Evolutionary conservation across 352 stramenopile species (phyloP), one percentile per base, ranked within the genome.

Genomic region (Pelagophyceae sp.): DNA sequence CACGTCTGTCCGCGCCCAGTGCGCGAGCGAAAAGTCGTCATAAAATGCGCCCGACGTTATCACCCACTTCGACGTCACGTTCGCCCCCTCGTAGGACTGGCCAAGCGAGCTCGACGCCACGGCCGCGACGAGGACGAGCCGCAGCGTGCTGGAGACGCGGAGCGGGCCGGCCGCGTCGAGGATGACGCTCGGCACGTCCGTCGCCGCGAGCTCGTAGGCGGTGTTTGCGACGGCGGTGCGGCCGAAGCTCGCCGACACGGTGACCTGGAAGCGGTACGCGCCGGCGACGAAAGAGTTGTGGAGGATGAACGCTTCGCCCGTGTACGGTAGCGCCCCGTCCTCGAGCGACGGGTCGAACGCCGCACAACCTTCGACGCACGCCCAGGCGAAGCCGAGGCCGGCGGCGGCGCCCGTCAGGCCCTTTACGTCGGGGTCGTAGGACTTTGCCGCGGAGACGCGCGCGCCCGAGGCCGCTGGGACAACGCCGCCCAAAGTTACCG

Each of bases 1-100:
- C n/a, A n/a, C n/a, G n/a, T n/a, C 58, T 6, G 67, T 74, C 27
- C 1, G 51, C 67, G 67, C 67, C 61, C 61, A 71, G 5, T 27
- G 58, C 11, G 15, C 58, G 58, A 67, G 23, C 23, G 23, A 27
- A 11, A 54, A n/a, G n/a, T n/a, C n/a, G n/a, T n/a, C n/a, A n/a
- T n/a, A n/a, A n/a, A n/a, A n/a, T n/a, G n/a, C n/a, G n/a, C n/a
- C n/a, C n/a, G n/a, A n/a, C n/a, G n/a, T n/a, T n/a, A n/a, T n/a
- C n/a, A n/a, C 45, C 58, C 23, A 67, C 11, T 5, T 67, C 58
- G 58, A 67, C 58, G 58, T 35, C 15, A 33, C 5, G 27, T 33
- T n/a, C 11, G 5, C 5, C 58, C 23, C n/a, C n/a, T n/a, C n/a
- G n/a, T n/a, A n/a, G n/a, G n/a, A n/a, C n/a, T n/a, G n/a, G n/a